phyloP scores from a whole-genome alignment of 371 early-diverging fungal genomes.

The Mucor mucedo region DNA sequence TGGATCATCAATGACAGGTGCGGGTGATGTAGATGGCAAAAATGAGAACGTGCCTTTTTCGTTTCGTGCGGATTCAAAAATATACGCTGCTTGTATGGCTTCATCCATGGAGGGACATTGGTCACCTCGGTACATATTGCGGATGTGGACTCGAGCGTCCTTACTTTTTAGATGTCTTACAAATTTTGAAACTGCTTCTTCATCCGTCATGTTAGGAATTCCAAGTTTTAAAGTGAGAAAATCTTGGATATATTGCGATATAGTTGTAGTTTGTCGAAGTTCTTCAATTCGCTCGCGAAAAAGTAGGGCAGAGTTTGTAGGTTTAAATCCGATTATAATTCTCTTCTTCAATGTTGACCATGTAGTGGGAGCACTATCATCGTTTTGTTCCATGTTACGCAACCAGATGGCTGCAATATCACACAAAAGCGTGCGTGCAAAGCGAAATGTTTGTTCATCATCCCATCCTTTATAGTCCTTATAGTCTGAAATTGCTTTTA shows the following conservation, averaged over 20 bases:
- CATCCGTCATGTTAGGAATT: not conserved
- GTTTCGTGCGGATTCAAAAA: not conserved
- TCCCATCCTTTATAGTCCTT: not conserved
- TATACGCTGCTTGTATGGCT: not conserved
- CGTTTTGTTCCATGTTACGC: not conserved
- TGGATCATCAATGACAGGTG: not conserved
- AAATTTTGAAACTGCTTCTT: conserved; percentile 3
- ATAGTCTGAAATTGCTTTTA: not conserved
- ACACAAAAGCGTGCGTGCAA: not conserved
- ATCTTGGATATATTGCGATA: not conserved
- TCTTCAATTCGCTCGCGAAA: not conserved
- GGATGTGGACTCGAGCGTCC: not conserved
- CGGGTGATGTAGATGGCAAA: not conserved
- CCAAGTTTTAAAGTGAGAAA: not conserved
- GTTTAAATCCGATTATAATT: not conserved
- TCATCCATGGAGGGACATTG: not conserved
- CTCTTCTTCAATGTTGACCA: not conserved
- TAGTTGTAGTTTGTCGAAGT: not conserved
- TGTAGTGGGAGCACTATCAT: not conserved
- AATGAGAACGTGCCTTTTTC: not conserved
- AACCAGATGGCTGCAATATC: not conserved
- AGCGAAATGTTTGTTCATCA: not conserved
- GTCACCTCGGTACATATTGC: not conserved
- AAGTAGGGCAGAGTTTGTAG: not conserved
- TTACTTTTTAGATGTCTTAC: not conserved